Evolutionary conservation across 2,329 filamentous ascomycete genomes (phyloP), one percentile per base, ranked within the genome.

Genomic region (Aureobasidium sp.): DNA sequence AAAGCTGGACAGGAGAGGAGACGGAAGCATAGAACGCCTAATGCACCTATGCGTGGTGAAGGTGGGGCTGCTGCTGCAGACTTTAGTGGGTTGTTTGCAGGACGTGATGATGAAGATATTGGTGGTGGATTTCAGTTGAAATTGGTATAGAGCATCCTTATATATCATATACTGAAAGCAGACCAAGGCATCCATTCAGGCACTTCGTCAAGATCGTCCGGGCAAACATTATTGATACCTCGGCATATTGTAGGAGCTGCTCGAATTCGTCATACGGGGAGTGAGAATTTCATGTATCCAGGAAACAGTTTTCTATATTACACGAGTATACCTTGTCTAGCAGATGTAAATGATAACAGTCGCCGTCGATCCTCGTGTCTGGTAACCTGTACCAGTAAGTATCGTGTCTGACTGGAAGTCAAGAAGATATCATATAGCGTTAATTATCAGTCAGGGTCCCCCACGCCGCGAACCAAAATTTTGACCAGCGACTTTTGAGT

Each of bases 1-100:
- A 98, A 97, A 79, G 96, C 96, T 0, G 94, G 94, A 1, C 92
- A 96, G 83, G 96, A 99, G 83, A 91, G 90, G 74, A 84, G 94
- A 71, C 84, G 93, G 69, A 84, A 88, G 43, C 84, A 88, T 67
- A 89, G 90, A 67, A 95, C 91, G 69, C 96, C 96, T 1, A 91
- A 94, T 77, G 96, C 96, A 9, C 96, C 96, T 0, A 88, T 87
- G 45, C 85, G 95, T 38, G 95, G 94, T 0, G 89, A 92, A 59
- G 88, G 87, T 66, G 88, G 88, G 2, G 79, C 77, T 69, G 76
- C 77, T 66, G 82, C 80, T 59, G 76, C 82, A 51, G 82, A 85
- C 70, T 84, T 84, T 62, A 83, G 82, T 67, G 79, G 80, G 1
- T 77, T 87, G 7, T 86, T 87, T 76, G 79, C 77, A n/a, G 80